Percentiles rank a stretch among this genome's conserved stretches.
phyloP scores from a whole-genome alignment of 805 yeast genomes.

The Ogataea neopini region DNA sequence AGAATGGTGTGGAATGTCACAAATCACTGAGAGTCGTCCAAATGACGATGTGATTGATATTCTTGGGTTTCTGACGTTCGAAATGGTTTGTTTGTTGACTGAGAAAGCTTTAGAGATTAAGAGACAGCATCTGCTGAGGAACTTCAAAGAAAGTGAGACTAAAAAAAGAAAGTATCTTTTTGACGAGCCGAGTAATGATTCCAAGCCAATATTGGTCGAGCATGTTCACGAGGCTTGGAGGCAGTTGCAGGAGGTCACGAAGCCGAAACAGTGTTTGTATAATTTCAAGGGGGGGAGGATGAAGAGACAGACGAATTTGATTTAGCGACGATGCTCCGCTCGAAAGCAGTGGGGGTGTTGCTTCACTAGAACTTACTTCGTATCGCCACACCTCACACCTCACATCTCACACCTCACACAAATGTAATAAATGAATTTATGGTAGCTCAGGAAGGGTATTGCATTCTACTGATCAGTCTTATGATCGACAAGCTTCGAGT shows the following conservation, averaged over 20 bases:
- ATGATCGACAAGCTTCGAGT: too few species aligned
- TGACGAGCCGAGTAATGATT: slow-evolving; percentile 86
- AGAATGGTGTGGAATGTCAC: slow-evolving; percentile 92
- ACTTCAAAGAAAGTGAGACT: slow-evolving; percentile 32
- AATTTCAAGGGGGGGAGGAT: slow-evolving; percentile 73
- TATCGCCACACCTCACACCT: not conserved
- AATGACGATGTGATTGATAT: slow-evolving; percentile 97
- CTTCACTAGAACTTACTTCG: too few species aligned
- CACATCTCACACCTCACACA: too few species aligned
- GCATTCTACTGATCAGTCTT: too few species aligned
- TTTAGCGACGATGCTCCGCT: slow-evolving; percentile 5
- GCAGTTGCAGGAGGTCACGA: slow-evolving; percentile 58
- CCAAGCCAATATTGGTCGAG: slow-evolving; percentile 71
- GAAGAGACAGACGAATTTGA: slow-evolving; percentile 51
- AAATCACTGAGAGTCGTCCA: slow-evolving; percentile 84
- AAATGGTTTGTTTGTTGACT: slow-evolving; percentile 91
- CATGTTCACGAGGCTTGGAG: slow-evolving; percentile 93
- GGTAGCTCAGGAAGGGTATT: too few species aligned
- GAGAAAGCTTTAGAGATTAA: slow-evolving; percentile 88
- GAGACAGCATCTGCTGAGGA: slow-evolving; percentile 11
- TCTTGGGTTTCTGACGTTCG: slow-evolving; percentile 92
- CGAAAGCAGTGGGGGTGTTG: too few species aligned
- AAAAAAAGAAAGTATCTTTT: slow-evolving; percentile 61
- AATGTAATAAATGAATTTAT: too few species aligned
- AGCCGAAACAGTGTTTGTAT: slow-evolving; percentile 62